Evolutionary conservation across 257 asterid species (phyloP).

Genomic region (Plantago ovata): DNA sequence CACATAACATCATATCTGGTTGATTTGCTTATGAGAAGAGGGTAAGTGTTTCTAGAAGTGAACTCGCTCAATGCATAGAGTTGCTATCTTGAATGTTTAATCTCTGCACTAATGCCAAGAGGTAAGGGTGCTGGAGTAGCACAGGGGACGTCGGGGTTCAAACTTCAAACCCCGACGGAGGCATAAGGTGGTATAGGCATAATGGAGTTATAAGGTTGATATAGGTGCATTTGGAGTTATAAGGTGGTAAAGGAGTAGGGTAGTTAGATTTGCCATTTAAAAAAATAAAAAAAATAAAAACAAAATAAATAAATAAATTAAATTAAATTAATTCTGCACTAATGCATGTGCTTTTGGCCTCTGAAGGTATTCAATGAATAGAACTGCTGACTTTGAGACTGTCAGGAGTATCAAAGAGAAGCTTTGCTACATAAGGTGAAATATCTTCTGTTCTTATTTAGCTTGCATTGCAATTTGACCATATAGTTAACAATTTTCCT

Average conservation of each 20-base stretch:
- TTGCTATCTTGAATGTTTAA: conserved; percentile 17
- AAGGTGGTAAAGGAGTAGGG: too few species aligned
- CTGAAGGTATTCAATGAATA: conserved; percentile 88
- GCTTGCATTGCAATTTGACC: neutral
- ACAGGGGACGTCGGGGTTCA: too few species aligned
- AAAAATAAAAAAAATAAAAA: too few species aligned
- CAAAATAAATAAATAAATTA: too few species aligned
- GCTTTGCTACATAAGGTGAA: conserved; percentile 90
- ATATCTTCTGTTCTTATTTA: conserved; percentile 14
- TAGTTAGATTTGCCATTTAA: too few species aligned
- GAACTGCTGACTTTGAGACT: conserved; percentile 90
- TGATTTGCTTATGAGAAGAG: conserved; percentile 87
- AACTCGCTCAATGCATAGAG: conserved; percentile 15
- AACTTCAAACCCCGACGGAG: too few species aligned
- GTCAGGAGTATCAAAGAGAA: conserved; percentile 94
- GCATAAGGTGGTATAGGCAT: too few species aligned
- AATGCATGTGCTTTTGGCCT: conserved; percentile 20
- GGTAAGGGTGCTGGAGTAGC: too few species aligned
- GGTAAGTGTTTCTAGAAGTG: conserved; percentile 45
- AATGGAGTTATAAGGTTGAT: too few species aligned
- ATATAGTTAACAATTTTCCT: conserved; percentile 11
- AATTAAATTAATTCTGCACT: conserved; percentile 19
- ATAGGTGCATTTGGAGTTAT: too few species aligned
- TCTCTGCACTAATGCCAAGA: conserved; percentile 20
- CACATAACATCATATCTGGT: conserved; percentile 90